Percentiles rank a stretch among this genome's conserved stretches.
phyloP scores from a whole-genome alignment of 2,329 filamentous ascomycete species.

The Clarireedia paspali region DNA sequence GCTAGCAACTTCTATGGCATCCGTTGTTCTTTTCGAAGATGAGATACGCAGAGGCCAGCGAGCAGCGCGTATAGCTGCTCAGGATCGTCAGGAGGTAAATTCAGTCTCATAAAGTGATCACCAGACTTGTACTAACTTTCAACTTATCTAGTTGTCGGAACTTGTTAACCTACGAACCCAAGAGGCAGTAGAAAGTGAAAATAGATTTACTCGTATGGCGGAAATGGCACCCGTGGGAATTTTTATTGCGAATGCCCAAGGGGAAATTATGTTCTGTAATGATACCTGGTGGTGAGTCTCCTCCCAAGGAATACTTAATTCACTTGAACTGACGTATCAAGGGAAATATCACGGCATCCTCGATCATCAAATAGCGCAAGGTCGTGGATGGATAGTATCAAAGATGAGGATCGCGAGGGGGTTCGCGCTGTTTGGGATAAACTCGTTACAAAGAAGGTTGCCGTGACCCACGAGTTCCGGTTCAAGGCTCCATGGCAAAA shows the following conservation, averaged over 20 bases:
- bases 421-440: conserved; percentile 55
- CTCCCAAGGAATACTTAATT: background rate
- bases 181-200: conserved; percentile 60
- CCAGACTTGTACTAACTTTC: background rate
- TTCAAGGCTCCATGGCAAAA: conserved; percentile 62
- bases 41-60: conserved; percentile 69
- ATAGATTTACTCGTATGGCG: conserved; percentile 58
- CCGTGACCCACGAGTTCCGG: conserved; percentile 65
- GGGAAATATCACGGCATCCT: conserved; percentile 59
- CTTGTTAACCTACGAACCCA: conserved; percentile 60
- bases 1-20: conserved; percentile 71
- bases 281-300: conserved; percentile 52
- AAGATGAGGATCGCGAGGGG: conserved; percentile 53
- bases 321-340: conserved; percentile 27
- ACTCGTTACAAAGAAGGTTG: conserved; percentile 51
- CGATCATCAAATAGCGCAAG: conserved; percentile 50
- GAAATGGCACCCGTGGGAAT: conserved; percentile 43
- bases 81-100: conserved; percentile 66
- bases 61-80: conserved; percentile 65
- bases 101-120: background rate
- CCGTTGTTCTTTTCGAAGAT: conserved; percentile 75
- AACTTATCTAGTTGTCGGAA: conserved; percentile 46
- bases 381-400: conserved; percentile 66
- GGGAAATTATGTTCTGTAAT: conserved; percentile 72
- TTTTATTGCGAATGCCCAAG: conserved; percentile 69